These are phyloP conservation scores for Puccinellia tenuiflora DNA, from an alignment of 176 grass and related monocot genomes.

Conservation along the genomic window DNA sequence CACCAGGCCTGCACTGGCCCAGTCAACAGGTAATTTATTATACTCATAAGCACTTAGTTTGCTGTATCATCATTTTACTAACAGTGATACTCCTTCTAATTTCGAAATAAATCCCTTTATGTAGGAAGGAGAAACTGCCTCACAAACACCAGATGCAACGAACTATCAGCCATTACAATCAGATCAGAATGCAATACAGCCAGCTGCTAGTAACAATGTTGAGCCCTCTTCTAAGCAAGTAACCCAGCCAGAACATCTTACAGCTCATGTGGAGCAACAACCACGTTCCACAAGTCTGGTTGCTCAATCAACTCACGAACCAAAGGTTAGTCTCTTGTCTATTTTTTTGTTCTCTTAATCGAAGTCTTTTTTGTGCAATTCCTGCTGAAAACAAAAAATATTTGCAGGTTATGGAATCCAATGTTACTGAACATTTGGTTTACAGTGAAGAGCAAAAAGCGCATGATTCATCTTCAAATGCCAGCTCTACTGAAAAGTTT, in stretches of 20 bases:
- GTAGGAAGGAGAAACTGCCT: slow-evolving; percentile 44
- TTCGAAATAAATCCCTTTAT: slow-evolving; percentile 24
- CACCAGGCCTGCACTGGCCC: slow-evolving; percentile 40
- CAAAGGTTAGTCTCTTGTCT: slow-evolving; percentile 41
- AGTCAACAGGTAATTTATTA: slow-evolving; percentile 40
- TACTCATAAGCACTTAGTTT: neutral
- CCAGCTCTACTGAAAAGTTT: slow-evolving; percentile 32
- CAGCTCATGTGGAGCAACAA: slow-evolving; percentile 33
- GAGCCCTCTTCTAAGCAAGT: slow-evolving; percentile 35
- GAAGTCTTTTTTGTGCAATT: neutral
- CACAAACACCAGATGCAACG: slow-evolving; percentile 42
- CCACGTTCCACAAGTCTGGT: slow-evolving; percentile 24
- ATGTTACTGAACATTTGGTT: slow-evolving; percentile 33
- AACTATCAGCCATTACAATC: slow-evolving; percentile 58
- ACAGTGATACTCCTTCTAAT: neutral
- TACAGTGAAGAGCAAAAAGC: slow-evolving; percentile 36
- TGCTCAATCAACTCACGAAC: slow-evolving; percentile 41
- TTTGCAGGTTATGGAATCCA: slow-evolving; percentile 47
- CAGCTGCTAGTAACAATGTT: slow-evolving; percentile 27
- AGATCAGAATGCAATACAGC: slow-evolving; percentile 41
- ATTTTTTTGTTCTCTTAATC: neutral
- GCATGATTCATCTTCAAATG: slow-evolving; percentile 30
- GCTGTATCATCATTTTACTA: neutral
- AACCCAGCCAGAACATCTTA: slow-evolving; percentile 41
- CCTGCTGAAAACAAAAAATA: neutral